Base-by-base conservation (phyloP, 2,329 filamentous ascomycete species). In the Paraphaeosphaeria sporulosa region DNA sequence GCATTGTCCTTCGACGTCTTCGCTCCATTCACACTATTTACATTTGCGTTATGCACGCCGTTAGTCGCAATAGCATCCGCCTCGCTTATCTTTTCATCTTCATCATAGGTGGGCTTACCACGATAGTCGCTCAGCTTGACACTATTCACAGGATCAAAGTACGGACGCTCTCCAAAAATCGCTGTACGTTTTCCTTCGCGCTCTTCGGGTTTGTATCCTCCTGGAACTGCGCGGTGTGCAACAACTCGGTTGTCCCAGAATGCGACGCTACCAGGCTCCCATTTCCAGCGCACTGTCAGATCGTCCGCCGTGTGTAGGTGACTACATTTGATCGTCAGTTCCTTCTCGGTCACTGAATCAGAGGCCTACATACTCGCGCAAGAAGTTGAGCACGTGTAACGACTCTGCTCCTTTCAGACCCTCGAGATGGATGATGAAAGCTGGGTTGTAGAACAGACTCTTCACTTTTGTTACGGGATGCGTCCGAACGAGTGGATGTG, bases 381-480 rank as follows among this genome's bases (percentile, higher is more conserved):
- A 48, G 40, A 62, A 62, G 1, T 30, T 38, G 2, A 62, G 43
- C 34, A 46, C 38, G n/a, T 62, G 50, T 15, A 27, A 40, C 1
- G 79, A 81, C 63, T 85, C 82, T 4, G 71, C 65, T 54, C 82
- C 83, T 60, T 84, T 83, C 17, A 85, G 72, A 91, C 90, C 79
- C 95, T 95, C 69, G 90, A 84, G 6, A 91, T 91, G 2, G 93
- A 86, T 44, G 42, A 44, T 10, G n/a, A 94, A 95, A 71, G 93
- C 90, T 3, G 89, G 89, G 74, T 94, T 95, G 32, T 95, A 86
- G 65, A 86, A 95, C 12, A 95, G 79, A 0, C 89, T 89, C 81
- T 94, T 96, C 76, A 94, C 90, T 15, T 90, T 90, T 0, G 92
- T 95, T 10, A 77, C 78, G 0, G 92, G 91, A 74, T 95, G 92